Evolutionary conservation across 352 stramenopile genomes (phyloP), one percentile per base, ranked within the genome.

Genomic region (Globisporangium ultimum): DNA sequence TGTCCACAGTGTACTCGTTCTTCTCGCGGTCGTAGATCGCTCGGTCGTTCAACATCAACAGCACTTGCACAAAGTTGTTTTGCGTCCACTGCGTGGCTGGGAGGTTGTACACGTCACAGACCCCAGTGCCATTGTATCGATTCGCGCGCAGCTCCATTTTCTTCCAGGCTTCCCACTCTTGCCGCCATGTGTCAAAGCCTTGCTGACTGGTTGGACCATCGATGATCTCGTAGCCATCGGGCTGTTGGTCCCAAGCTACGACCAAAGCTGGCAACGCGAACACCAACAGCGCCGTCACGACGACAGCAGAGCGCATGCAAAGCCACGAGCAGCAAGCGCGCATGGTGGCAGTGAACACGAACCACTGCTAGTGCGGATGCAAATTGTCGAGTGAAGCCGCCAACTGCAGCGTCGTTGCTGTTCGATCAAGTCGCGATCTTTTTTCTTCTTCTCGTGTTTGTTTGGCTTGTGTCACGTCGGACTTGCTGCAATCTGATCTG

Each of bases 191-290:
- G n/a, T 64, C 63, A 6, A 89, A 53, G 21, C 60, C 50, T 8
- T 86, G 55, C 13, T 56, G 45, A 0, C 65, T 52, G 18, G 14
- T 43, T 5, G 84, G 83, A 1, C 78, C 83, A 56, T 95, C 74
- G 58, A 93, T 87, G 32, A 95, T 61, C 70, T 95, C 80, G 60
- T 91, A 95, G 17, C 84, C 83, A 42, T 91, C 71, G 11, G 85
- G 85, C 72, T 90, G 80, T 28, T 66, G 66, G 49, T 95, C 85
- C 85, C 85, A 93, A 36, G 69, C 80, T 11, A 15, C 17, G 11
- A 60, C 64, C 40, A 54, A 28, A 42, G 7, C 53, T 3, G 15
- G 21, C 47, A 65, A 22, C 47, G 41, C 47, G 28, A 36, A 36
- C 15, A 61, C 7, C 50, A 59, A 36, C 14, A 78, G 40, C 18